Base-by-base conservation (phyloP, 805 yeast species). In the Candida sakaeoensis region DNA sequence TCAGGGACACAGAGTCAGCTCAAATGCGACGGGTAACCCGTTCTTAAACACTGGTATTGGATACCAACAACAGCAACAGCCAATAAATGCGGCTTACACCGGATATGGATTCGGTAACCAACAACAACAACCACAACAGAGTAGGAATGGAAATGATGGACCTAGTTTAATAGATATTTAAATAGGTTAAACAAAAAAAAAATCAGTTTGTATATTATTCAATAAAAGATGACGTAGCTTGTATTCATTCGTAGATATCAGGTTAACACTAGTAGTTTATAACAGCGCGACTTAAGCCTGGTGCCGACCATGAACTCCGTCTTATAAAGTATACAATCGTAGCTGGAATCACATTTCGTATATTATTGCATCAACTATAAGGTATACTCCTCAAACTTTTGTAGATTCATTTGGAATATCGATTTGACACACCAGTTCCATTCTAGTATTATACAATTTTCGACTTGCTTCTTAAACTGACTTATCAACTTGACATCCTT, bases 61-160 rank as follows among this genome's bases (percentile, higher is more conserved):
- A 2, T 48, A 56, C 42, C 63, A 59, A 42, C 51, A 41, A 5
- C 57, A 50, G 43, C 50, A 42, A 37, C 53, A 48, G 42, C 49
- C 42, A 31, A 56, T 88, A 44, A 79, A 82, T 36, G 90, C 95
- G 5, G 80, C 93, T 2, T 82, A 85, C 54, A 90, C 98, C 2
- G 98, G 98, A 2, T 89, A 80, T 56, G 98, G 98, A 1, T 90
- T 90, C 62, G 97, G 97, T 36, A 90, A 89, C 51, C 87, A 67
- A 15, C 60, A 33, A 33, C 36, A 14, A 46, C 55, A 53, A n/a
- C 55, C 58, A 41, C 61, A 57, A 42, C 63, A 58, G 37, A 55
- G 55, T 42, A 61, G 60, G 45, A 60, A 57, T 28, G 37, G 37
- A 7, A 44, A 49, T 18, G 72, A 65, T 43, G 72, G 70, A 23